phyloP scores from a whole-genome alignment of 768 basidiomycete species.

The Russula virescens region DNA sequence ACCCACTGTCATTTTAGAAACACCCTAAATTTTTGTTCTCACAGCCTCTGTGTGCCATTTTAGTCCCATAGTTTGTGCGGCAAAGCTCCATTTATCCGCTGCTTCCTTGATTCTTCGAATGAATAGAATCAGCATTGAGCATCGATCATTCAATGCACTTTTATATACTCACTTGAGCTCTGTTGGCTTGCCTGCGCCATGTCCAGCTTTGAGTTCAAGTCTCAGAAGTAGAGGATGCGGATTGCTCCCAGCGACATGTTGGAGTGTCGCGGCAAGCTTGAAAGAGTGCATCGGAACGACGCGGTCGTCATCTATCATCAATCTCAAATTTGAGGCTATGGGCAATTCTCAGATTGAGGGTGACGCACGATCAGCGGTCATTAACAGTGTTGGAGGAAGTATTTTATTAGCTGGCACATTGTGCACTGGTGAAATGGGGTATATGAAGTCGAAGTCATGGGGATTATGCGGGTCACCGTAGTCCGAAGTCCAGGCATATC shows the following conservation, averaged over 20 bases:
- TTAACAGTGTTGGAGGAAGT: conserved; percentile 65
- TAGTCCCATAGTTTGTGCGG: conserved; percentile 57
- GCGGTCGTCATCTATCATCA: conserved; percentile 63
- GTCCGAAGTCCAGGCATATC: conserved; percentile 73
- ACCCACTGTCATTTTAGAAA: not conserved
- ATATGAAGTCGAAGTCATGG: conserved; percentile 79
- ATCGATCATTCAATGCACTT: not conserved
- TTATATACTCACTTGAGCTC: conserved; percentile 47
- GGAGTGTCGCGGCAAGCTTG: conserved; percentile 76
- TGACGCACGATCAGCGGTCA: conserved; percentile 75
- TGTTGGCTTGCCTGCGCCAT: conserved; percentile 75
- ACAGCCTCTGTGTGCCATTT: conserved; percentile 23
- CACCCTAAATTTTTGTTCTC: not conserved
- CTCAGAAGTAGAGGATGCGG: conserved; percentile 68
- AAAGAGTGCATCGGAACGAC: conserved; percentile 86
- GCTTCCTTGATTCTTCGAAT: conserved; percentile 61
- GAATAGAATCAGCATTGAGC: conserved; percentile 3
- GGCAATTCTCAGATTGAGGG: not conserved
- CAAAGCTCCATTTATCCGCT: conserved; percentile 74
- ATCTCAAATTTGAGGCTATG: not conserved
- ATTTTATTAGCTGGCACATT: conserved; percentile 58
- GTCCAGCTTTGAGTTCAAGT: conserved; percentile 75
- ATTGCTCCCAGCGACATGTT: conserved; percentile 58
- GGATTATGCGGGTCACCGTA: conserved; percentile 72
- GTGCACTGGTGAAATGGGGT: conserved; percentile 74